A percentile compares a stretch with the other conserved stretches of the same genome.
Evolutionary conservation across 1,139 yeast species (phyloP).

Genomic region (Candida frijolesensis): DNA sequence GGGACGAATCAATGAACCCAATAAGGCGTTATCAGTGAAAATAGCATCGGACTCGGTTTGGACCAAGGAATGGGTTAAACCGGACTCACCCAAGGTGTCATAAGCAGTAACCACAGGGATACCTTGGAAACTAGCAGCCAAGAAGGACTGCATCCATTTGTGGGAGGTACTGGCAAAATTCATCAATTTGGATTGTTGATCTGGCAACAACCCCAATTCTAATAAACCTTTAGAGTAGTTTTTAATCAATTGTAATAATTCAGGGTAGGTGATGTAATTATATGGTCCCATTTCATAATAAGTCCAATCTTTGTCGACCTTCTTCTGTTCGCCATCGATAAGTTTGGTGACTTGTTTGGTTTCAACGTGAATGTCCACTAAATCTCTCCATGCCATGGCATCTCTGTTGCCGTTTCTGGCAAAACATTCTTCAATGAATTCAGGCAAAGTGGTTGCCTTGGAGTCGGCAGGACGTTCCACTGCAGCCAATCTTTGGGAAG

Average conservation of each 20-base stretch:
- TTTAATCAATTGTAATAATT: slow-evolving; percentile 53
- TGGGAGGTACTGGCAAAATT: slow-evolving; percentile 85
- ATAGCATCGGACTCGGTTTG: slow-evolving; percentile 80
- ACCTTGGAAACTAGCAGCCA: slow-evolving; percentile 75
- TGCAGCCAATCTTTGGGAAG: slow-evolving; percentile 57
- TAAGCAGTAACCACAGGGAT: slow-evolving; percentile 95
- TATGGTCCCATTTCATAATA: slow-evolving; percentile 81
- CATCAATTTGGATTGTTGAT: slow-evolving; percentile 66
- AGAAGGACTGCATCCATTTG: slow-evolving; percentile 86
- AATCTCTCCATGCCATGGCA: slow-evolving; percentile 82
- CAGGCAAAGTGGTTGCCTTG: slow-evolving; percentile 69
- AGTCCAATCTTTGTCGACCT: slow-evolving; percentile 84
- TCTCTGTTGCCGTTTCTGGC: slow-evolving; percentile 52
- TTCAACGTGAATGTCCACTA: slow-evolving; percentile 74
- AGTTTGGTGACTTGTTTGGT: slow-evolving; percentile 72
- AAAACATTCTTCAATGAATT: slow-evolving; percentile 66
- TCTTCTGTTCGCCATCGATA: slow-evolving; percentile 72
- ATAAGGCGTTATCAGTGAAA: slow-evolving; percentile 78
- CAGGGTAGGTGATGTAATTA: slow-evolving; percentile 61
- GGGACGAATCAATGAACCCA: slow-evolving; percentile 69
- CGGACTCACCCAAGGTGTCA: slow-evolving; percentile 93
- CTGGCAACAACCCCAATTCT: slow-evolving; percentile 71
- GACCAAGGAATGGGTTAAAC: slow-evolving; percentile 81
- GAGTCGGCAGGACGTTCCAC: slow-evolving; percentile 60
- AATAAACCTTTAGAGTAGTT: slow-evolving; percentile 75